phyloP scores from a whole-genome alignment of 73 alveolate species.

The Paramecium caudatum region DNA sequence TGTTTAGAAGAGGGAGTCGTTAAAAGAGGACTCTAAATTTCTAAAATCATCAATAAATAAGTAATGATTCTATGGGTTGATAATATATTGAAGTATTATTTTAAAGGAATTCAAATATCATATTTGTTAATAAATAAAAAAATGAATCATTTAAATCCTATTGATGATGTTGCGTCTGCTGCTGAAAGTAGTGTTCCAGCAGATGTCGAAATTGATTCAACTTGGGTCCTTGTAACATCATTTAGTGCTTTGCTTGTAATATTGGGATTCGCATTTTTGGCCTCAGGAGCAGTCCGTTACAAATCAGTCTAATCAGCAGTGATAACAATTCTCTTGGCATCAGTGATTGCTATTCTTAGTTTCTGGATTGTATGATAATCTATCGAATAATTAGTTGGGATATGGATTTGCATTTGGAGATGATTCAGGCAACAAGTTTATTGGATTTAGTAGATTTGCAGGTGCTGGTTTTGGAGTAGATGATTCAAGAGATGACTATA shows the following conservation, averaged over 20 bases:
- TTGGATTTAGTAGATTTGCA: constrained; percentile 72
- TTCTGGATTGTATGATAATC: neutral
- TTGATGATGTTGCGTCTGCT: neutral
- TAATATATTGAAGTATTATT: neutral
- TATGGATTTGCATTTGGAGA: constrained; percentile 81
- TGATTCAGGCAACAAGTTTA: constrained; percentile 59
- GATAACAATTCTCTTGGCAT: neutral
- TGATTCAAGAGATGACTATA: constrained; percentile 44
- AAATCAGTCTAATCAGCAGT: neutral
- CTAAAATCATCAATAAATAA: neutral
- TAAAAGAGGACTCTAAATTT: constrained; percentile 22
- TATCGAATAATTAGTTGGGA: constrained; percentile 63
- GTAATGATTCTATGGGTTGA: neutral
- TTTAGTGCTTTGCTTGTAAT: constrained; percentile 18
- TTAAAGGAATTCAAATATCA: neutral
- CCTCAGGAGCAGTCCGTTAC: constrained; percentile 46
- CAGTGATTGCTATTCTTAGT: neutral
- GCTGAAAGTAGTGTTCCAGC: neutral
- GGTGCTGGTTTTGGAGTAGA: constrained; percentile 46
- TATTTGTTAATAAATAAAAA: neutral
- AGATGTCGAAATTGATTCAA: neutral
- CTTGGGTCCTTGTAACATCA: constrained; percentile 43
- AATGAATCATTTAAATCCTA: neutral
- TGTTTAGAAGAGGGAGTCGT: constrained; percentile 35
- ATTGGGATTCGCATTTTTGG: constrained; percentile 35